Percentiles rank a stretch among this genome's conserved stretches.
phyloP scores from a whole-genome alignment of 192 early-diverging fungal species.

The Coemansia sp. region DNA sequence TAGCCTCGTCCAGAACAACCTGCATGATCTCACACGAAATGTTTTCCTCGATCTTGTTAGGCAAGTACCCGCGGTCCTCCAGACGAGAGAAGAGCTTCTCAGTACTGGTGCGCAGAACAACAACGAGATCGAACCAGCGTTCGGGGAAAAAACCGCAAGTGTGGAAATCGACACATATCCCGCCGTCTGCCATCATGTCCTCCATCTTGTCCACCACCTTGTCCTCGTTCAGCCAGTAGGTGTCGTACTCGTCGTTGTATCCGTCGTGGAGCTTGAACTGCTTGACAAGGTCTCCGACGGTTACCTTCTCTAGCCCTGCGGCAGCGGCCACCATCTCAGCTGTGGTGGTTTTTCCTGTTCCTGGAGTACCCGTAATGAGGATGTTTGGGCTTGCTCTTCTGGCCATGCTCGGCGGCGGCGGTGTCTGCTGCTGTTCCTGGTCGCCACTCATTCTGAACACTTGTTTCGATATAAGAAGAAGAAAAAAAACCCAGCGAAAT shows the following conservation, averaged over 20 bases:
- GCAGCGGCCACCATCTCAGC: constrained; percentile 77
- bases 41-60: constrained; percentile 88
- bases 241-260: constrained; percentile 83
- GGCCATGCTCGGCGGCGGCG: constrained; percentile 22
- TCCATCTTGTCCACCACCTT: constrained; percentile 94
- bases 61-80: constrained; percentile 72
- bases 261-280: constrained; percentile 83
- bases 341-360: constrained; percentile 80
- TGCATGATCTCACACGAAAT: constrained; percentile 98
- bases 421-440: constrained; percentile 8
- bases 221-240: constrained; percentile 90
- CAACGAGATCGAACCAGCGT: constrained; percentile 95
- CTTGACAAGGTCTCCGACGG: constrained; percentile 87
- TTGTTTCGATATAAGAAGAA: neutral
- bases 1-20: constrained; percentile 86
- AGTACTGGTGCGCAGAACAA: constrained; percentile 85
- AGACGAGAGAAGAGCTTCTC: constrained; percentile 77
- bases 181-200: constrained; percentile 72
- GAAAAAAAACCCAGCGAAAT: too few relatives aligned
- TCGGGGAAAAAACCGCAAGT: constrained; percentile 96
- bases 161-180: constrained; percentile 91
- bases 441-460: constrained; percentile 19
- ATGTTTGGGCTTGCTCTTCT: constrained; percentile 66
- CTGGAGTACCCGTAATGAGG: constrained; percentile 82
- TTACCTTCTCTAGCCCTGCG: constrained; percentile 72